These are phyloP conservation scores for Rhodotorula sp. DNA, from an alignment of 1,284 basidiomycete genomes.

Conservation along the genomic window DNA sequence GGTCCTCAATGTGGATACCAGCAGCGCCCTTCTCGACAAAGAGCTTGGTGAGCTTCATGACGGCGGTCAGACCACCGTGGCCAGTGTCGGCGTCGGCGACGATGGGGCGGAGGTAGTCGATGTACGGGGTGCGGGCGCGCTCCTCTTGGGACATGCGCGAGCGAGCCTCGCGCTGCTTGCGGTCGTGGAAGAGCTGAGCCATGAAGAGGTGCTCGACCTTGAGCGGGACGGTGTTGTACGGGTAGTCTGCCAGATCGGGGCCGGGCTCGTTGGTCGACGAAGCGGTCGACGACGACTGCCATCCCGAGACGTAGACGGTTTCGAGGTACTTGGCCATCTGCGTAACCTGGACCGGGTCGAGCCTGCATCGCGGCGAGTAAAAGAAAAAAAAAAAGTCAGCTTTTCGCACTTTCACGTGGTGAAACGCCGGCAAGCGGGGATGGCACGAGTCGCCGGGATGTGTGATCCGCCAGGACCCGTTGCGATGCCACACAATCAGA, in stretches of 20 bases:
- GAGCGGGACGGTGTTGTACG: slow-evolving; percentile 62
- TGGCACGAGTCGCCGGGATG: too few relatives aligned
- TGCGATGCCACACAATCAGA: too few relatives aligned
- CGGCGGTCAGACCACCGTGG: slow-evolving; percentile 64
- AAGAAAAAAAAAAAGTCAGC: neutral
- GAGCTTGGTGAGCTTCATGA: slow-evolving; percentile 72
- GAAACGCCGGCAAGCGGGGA: too few relatives aligned
- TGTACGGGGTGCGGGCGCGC: slow-evolving; percentile 49
- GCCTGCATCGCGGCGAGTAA: slow-evolving; percentile 53
- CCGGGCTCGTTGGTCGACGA: slow-evolving; percentile 92
- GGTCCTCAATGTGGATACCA: slow-evolving; percentile 72
- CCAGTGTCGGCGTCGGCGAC: slow-evolving; percentile 55
- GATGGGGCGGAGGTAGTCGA: slow-evolving; percentile 52
- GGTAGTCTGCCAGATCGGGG: slow-evolving; percentile 84
- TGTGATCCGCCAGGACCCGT: too few relatives aligned
- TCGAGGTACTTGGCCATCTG: slow-evolving; percentile 96
- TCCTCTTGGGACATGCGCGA: slow-evolving; percentile 68
- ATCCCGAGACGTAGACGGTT: slow-evolving; percentile 93
- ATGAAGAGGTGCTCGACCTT: slow-evolving; percentile 64
- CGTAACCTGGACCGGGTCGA: slow-evolving; percentile 89
- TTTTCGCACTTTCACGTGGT: neutral
- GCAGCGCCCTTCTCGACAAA: slow-evolving; percentile 64
- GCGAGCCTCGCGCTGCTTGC: slow-evolving; percentile 56
- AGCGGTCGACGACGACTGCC: slow-evolving; percentile 84
- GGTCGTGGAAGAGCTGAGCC: slow-evolving; percentile 64